Evolutionary conservation across 768 basidiomycete genomes (phyloP), one percentile per base, ranked within the genome.

Genomic region (Collybiopsis confluens): DNA sequence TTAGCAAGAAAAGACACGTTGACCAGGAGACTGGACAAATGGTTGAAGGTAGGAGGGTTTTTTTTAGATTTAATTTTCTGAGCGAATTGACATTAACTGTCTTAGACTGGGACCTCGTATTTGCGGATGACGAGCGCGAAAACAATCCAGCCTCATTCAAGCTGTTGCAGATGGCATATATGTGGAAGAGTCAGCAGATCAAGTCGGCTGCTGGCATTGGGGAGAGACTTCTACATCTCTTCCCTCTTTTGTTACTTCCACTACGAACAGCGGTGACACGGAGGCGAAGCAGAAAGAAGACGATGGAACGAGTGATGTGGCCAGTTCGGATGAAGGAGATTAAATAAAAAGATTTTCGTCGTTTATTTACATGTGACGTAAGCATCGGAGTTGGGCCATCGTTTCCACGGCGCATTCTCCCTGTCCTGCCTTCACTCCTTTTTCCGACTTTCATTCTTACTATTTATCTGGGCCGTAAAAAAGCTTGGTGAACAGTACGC

Each of bases 51-150:
- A 69, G 59, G 81, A 62, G 56, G 58, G 21, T 21, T 49, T 5
- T 52, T n/a, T n/a, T n/a, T n/a, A n/a, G 6, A 37, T 24, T 44
- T 54, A 36, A 11, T 15, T 4, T 50, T 20, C 33, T 24, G 9
- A 24, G 8, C 36, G 26, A 18, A 36, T 37, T 45, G 15, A 23
- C 18, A 59, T 20, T 58, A n/a, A n/a, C 18, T 4, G 26, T 51
- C 40, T 11, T 54, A 94, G 95, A 96, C 62, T 96, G 90, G 86
- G 95, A 96, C 64, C 82, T 95, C 63, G 86, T 95, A 20, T 98
- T 98, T 68, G 86, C 93, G 24, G 96, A 98, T 74, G 96, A 98
- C 78, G 93, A 97, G 64, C 80, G 87, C 49, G 95, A 96, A 63
- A 82, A 88, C 43, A 96, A 97, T 63, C 92, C 95, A 0, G 86